Base-by-base conservation (phyloP, 139 green algal genomes). In the Chlamydomonas eustigma region DNA sequence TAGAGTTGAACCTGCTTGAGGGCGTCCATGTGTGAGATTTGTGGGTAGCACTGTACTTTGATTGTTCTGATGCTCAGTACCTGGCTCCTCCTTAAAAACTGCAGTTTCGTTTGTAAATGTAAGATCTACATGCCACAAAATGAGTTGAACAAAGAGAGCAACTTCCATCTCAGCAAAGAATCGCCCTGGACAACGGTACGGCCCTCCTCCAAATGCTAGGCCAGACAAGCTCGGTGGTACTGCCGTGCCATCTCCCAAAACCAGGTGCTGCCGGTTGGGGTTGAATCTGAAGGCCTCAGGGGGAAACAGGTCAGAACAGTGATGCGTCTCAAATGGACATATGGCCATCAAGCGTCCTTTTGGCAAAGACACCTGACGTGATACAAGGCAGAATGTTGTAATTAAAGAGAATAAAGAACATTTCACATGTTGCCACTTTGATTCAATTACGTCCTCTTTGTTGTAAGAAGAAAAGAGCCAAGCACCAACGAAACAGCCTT, bases 101-200 rank as follows among this genome's bases (percentile, higher is more conserved):
- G n/a, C n/a, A n/a, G n/a, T n/a, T n/a, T n/a, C n/a, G n/a, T n/a
- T n/a, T n/a, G n/a, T n/a, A n/a, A 58, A 22, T 50, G 50, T 38
- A 6, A 75, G 5, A 24, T 69, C 1, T 2, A n/a, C 36, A 52
- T 35, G 44, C 36, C 44, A 39, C 39, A 94, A 77, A 12, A 91
- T 32, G 2, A 92, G 76, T 37, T 83, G 80, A 2, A 86, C 51
- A 32, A 91, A 6, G 25, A 94, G 80, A 0, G 74, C 82, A 2
- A 95, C 36, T 80, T 95, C 89, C 63, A 88, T 81, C 67, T 95
- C 89, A 12, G 89, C 90, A 77, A 95, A 91, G 64, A 84, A 90
- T 12, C 88, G 75, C 1, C 90, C 89, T 3, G 89, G 90, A 72
- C 89, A 94, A 71, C 89, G 86, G 82, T 87, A 87, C 18, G 75